These are phyloP conservation scores for Paramyrothecium sp. DNA, from an alignment of 2,329 filamentous ascomycete genomes.

Conservation along the genomic window DNA sequence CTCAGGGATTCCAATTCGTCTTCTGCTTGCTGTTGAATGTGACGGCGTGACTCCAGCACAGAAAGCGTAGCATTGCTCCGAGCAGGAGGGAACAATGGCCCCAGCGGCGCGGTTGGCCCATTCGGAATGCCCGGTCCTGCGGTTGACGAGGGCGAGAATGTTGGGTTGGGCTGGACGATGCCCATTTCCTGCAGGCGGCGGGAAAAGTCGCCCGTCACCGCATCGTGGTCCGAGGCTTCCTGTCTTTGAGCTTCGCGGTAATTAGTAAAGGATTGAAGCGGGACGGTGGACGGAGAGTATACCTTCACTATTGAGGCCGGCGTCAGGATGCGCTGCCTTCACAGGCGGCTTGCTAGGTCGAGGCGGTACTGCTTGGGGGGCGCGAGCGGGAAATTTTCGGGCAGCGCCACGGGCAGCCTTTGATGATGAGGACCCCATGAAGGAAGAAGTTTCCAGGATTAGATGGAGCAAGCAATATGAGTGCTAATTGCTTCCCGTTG, in stretches of 20 bases:
- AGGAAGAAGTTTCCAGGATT: too few relatives aligned
- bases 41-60: slow-evolving; percentile 47
- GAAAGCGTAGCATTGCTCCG: slow-evolving; percentile 44
- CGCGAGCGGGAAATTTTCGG: slow-evolving; percentile 44
- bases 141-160: slow-evolving; percentile 50
- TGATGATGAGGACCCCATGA: slow-evolving; percentile 45
- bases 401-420: slow-evolving; percentile 38
- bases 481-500: too few relatives aligned
- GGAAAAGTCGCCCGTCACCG: slow-evolving; percentile 43
- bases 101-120: slow-evolving; percentile 14
- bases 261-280: not conserved
- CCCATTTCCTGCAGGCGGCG: slow-evolving; percentile 53
- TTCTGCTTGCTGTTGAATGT: slow-evolving; percentile 41
- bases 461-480: too few relatives aligned
- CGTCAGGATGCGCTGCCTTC: slow-evolving; percentile 6
- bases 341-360: slow-evolving; percentile 12
- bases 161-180: slow-evolving; percentile 52
- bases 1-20: slow-evolving; percentile 41
- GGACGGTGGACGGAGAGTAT: not conserved
- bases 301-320: slow-evolving; percentile 18
- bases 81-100: slow-evolving; percentile 26
- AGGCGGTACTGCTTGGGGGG: slow-evolving; percentile 21
- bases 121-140: slow-evolving; percentile 21
- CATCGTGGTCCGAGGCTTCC: slow-evolving; percentile 41
- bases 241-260: slow-evolving; percentile 11